A percentile compares a stretch with the other conserved stretches of the same genome.
Evolutionary conservation across 495 filamentous ascomycete species (phyloP).

Genomic region (Neurospora intermedia): DNA sequence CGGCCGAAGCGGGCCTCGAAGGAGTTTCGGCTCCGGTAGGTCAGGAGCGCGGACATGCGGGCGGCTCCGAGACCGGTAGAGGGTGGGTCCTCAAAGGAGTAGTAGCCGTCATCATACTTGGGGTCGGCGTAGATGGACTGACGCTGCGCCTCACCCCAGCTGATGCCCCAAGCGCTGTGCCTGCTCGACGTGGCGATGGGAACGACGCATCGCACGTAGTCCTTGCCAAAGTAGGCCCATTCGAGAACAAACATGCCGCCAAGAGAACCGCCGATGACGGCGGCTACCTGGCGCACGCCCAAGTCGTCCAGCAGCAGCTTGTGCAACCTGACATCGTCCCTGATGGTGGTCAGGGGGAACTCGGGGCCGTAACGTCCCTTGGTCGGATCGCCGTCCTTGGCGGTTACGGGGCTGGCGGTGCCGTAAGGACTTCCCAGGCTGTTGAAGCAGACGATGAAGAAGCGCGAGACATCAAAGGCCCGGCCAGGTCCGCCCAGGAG

Average conservation of each 20-base stretch:
- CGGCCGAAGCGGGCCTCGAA: constrained; percentile 92
- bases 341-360: constrained; percentile 87
- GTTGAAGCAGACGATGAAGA: constrained; percentile 94
- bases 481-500: constrained; percentile 79
- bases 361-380: constrained; percentile 85
- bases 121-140: constrained; percentile 98
- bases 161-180: constrained; percentile 98
- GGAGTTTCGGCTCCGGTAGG: constrained; percentile 91
- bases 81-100: constrained; percentile 73
- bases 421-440: constrained; percentile 95
- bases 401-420: constrained; percentile 88
- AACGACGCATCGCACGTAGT: constrained; percentile 84
- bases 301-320: constrained; percentile 84
- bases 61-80: constrained; percentile 80
- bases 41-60: constrained; percentile 91
- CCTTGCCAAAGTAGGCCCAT: constrained; percentile 91
- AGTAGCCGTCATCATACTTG: constrained; percentile 97
- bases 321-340: constrained; percentile 93
- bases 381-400: constrained; percentile 62
- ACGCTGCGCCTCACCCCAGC: constrained; percentile 94
- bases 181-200: constrained; percentile 91
- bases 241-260: constrained; percentile 95
- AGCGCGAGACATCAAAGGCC: constrained; percentile 84
- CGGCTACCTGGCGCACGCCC: constrained; percentile 75
- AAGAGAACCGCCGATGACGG: constrained; percentile 94